These are phyloP conservation scores for Plasmodium gonderi DNA, from an alignment of 169 alveolate genomes.

Conservation along the genomic window DNA sequence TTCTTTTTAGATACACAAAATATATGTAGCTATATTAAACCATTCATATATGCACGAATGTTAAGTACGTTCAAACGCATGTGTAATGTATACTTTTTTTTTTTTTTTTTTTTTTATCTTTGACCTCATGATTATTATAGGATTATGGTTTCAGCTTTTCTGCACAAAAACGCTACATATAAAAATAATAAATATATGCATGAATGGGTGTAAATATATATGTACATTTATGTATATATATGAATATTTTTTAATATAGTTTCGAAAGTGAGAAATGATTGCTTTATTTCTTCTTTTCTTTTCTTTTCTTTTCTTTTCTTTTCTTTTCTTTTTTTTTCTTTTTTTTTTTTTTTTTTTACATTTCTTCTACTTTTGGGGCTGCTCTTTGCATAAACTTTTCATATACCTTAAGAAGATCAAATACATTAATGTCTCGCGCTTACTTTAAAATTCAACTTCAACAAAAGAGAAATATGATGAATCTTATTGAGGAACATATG, in stretches of 20 bases:
- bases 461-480: background rate
- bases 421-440: background rate
- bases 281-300: constrained; percentile 7
- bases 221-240: background rate
- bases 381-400: background rate
- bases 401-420: background rate
- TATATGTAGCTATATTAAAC: background rate
- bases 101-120: background rate
- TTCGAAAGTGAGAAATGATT: background rate
- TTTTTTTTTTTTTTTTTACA: background rate
- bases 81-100: too few species aligned
- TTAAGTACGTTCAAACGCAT: too few species aligned
- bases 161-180: background rate
- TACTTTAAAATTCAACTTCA: background rate
- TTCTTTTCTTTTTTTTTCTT: background rate
- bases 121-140: background rate
- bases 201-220: background rate
- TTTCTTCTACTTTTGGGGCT: background rate
- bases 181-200: too few species aligned
- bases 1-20: background rate
- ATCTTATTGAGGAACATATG: too few species aligned
- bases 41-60: too few species aligned
- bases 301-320: background rate
- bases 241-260: background rate
- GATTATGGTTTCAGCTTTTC: background rate